Conservation (phyloP, 1,139 yeast genomes). For the Candida anutae region DNA sequence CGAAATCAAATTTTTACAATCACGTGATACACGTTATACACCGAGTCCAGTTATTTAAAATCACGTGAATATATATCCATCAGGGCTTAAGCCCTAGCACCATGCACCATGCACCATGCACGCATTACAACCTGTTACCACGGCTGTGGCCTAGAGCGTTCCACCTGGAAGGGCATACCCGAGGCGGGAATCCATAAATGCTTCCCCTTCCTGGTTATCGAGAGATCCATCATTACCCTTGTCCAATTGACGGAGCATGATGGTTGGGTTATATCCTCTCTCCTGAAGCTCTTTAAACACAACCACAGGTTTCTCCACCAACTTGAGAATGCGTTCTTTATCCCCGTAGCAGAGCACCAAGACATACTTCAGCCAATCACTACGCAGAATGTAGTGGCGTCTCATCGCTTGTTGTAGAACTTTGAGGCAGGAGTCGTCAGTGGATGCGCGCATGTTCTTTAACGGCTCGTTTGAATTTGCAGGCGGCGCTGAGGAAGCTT, state of each 20-base stretch:
- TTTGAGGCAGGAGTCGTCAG: slow-evolving; percentile 88
- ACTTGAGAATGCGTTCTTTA: slow-evolving; percentile 73
- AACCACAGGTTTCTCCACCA: slow-evolving; percentile 82
- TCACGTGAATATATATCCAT: slow-evolving; percentile 1
- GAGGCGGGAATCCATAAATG: slow-evolving; percentile 35
- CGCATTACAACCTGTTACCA: too few relatives aligned
- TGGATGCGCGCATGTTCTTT: slow-evolving; percentile 78
- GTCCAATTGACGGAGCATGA: slow-evolving; percentile 83
- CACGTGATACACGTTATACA: too few relatives aligned
- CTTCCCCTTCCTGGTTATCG: slow-evolving; percentile 24
- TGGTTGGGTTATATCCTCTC: slow-evolving; percentile 83
- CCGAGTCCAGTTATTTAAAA: too few relatives aligned
- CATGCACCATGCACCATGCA: too few relatives aligned
- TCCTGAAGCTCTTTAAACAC: slow-evolving; percentile 86
- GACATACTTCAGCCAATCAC: slow-evolving; percentile 86
- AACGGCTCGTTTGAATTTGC: slow-evolving; percentile 50
- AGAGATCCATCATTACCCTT: slow-evolving; percentile 4
- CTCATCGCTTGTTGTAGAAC: slow-evolving; percentile 86
- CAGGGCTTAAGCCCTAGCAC: slow-evolving; percentile 1
- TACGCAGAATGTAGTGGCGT: slow-evolving; percentile 70
- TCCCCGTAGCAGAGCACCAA: slow-evolving; percentile 88
- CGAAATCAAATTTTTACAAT: too few relatives aligned
- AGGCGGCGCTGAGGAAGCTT: slow-evolving; percentile 8
- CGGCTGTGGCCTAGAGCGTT: slow-evolving; percentile 32
- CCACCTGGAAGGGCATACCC: slow-evolving; percentile 53